Evolutionary conservation across 2,329 filamentous ascomycete genomes (phyloP).

Genomic region (Uncinocarpus reesii): DNA sequence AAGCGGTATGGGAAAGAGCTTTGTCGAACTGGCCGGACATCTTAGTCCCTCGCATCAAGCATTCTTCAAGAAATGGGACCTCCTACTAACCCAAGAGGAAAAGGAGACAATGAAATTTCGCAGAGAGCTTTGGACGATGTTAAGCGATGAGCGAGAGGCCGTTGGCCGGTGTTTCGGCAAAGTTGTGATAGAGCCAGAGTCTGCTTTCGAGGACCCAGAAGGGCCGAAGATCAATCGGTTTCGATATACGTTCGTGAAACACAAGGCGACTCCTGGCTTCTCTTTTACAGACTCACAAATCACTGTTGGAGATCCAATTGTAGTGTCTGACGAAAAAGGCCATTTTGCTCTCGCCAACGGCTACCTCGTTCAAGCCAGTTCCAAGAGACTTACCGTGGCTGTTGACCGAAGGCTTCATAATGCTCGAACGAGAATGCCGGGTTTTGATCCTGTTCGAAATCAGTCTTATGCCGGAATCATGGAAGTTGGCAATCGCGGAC

Average conservation of each 20-base stretch:
- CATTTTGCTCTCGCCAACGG: conserved; percentile 93
- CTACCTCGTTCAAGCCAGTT: conserved; percentile 69
- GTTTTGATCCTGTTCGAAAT: conserved; percentile 66
- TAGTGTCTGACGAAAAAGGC: conserved; percentile 89
- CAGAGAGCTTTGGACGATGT: conserved; percentile 91
- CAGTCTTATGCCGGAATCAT: conserved; percentile 88
- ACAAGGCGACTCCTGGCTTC: conserved; percentile 50
- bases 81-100: conserved; percentile 86
- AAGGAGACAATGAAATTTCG: conserved; percentile 77
- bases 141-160: conserved; percentile 77
- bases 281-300: conserved; percentile 90
- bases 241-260: conserved; percentile 73
- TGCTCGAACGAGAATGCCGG: conserved; percentile 60
- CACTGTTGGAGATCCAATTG: conserved; percentile 75
- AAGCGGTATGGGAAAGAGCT: conserved; percentile 71
- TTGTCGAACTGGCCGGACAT: conserved; percentile 68
- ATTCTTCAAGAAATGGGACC: conserved; percentile 94
- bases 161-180: conserved; percentile 82
- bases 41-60: conserved; percentile 62
- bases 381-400: conserved; percentile 68
- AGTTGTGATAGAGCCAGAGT: conserved; percentile 71
- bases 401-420: conserved; percentile 88
- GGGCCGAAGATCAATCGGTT: conserved; percentile 83
- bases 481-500: conserved; percentile 48
- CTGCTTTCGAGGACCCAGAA: conserved; percentile 56